Evolutionary conservation across 306 rosid species (phyloP).

Genomic region (Argentina anserina): DNA sequence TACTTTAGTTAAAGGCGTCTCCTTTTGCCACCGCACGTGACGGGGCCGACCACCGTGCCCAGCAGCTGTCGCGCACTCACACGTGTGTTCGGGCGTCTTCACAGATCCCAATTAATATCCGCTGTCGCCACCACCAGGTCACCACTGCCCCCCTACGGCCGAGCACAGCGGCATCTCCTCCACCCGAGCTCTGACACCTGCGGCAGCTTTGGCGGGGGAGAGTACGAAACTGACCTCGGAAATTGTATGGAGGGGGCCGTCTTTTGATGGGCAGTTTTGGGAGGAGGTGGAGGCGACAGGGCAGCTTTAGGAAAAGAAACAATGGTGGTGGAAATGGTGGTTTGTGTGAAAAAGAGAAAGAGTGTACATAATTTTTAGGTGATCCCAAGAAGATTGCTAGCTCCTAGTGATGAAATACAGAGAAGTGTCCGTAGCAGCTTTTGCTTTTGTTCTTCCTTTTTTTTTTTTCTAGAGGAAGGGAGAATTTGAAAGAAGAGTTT

Average conservation of each 20-base stretch:
- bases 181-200: constrained; percentile 33
- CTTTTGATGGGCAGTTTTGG: constrained; percentile 33
- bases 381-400: constrained; percentile 67
- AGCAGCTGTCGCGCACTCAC: constrained; percentile 57
- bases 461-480: background rate
- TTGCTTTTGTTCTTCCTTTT: constrained; percentile 27
- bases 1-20: constrained; percentile 1
- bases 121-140: constrained; percentile 18
- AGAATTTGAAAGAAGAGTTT: background rate
- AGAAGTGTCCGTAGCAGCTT: constrained; percentile 31
- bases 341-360: constrained; percentile 35
- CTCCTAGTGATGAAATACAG: constrained; percentile 15
- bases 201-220: background rate
- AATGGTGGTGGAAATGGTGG: constrained; percentile 25
- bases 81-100: constrained; percentile 55
- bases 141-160: constrained; percentile 43
- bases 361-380: constrained; percentile 44
- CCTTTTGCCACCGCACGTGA: constrained; percentile 62
- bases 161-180: constrained; percentile 40
- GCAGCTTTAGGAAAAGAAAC: constrained; percentile 72
- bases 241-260: background rate
- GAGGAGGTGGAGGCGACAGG: constrained; percentile 28
- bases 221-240: constrained; percentile 21
- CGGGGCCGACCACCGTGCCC: constrained; percentile 44
- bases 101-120: constrained; percentile 43